Conservation (phyloP, 371 early-diverging fungal species). For the Lichtheimia ramosa region DNA sequence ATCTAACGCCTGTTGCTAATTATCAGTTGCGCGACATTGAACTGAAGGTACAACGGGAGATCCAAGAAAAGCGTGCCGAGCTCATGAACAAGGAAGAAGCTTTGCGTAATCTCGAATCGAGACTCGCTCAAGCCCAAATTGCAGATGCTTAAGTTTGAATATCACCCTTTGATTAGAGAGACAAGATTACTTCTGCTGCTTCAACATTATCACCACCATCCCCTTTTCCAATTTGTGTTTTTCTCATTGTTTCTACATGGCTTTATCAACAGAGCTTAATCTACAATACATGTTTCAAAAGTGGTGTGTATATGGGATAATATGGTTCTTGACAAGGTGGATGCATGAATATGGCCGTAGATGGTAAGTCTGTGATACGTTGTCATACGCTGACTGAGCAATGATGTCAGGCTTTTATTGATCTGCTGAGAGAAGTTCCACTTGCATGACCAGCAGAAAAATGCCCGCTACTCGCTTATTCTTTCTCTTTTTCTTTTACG, state of each 20-base stretch:
- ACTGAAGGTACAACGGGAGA: conserved; percentile 58
- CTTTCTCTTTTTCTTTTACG: not conserved
- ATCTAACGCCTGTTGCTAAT: not conserved
- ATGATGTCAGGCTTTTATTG: too few species aligned
- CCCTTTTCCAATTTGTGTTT: not conserved
- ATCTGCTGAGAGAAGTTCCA: too few species aligned
- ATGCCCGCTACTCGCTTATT: not conserved
- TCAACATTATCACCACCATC: not conserved
- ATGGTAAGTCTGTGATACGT: too few species aligned
- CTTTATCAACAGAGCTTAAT: not conserved
- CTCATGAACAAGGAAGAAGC: conserved; percentile 61
- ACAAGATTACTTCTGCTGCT: conserved; percentile 5
- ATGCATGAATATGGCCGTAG: too few species aligned
- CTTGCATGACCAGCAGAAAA: too few species aligned
- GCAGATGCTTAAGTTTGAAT: conserved; percentile 32
- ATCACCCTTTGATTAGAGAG: not conserved
- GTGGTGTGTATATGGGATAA: too few species aligned
- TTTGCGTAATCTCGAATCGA: conserved; percentile 53
- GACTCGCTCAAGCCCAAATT: conserved; percentile 50
- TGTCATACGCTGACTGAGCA: too few species aligned
- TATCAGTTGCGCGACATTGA: conserved; percentile 57
- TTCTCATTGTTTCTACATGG: not conserved
- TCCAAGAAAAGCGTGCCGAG: conserved; percentile 60
- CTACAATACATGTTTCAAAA: too few species aligned
- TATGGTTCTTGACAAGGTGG: too few species aligned